These are phyloP conservation scores for Myriosclerotinia duriaeana DNA, from an alignment of 2,329 filamentous ascomycete genomes.

Conservation along the genomic window DNA sequence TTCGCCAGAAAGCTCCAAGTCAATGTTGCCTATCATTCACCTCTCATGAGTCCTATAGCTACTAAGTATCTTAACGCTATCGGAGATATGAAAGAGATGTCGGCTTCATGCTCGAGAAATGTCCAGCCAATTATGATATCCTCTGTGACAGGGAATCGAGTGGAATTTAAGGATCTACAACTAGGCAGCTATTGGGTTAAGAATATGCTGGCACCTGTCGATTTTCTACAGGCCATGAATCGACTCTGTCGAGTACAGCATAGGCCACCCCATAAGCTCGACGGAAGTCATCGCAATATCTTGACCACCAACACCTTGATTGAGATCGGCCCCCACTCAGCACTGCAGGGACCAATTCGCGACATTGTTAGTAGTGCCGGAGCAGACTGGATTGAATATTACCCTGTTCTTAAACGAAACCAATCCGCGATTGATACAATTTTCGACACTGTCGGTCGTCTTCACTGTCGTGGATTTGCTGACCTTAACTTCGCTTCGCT, in stretches of 20 bases:
- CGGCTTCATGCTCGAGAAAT: background rate
- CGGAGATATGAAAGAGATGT: conserved; percentile 1
- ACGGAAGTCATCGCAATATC: background rate
- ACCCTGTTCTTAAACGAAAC: conserved; percentile 1
- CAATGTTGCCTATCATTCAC: background rate
- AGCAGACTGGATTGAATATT: background rate
- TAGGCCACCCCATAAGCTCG: background rate
- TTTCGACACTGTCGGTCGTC: background rate
- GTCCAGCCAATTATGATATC: conserved; percentile 38
- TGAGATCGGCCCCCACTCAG: conserved; percentile 26
- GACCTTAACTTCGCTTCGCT: background rate
- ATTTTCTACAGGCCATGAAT: background rate
- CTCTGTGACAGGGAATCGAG: background rate
- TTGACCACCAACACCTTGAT: conserved; percentile 5
- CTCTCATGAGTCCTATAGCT: conserved; percentile 1
- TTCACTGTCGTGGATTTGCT: background rate
- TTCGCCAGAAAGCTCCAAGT: conserved; percentile 1
- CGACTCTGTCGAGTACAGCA: background rate
- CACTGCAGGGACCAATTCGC: conserved; percentile 18
- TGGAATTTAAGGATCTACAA: conserved; percentile 7
- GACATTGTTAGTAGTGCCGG: background rate
- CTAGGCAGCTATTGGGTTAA: conserved; percentile 45
- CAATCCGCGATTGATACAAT: background rate
- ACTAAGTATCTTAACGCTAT: background rate
- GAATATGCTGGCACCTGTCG: conserved; percentile 47